A percentile compares a stretch with the other conserved stretches of the same genome.
phyloP scores from a whole-genome alignment of 371 early-diverging fungal genomes.

The Mucor irregularis region DNA sequence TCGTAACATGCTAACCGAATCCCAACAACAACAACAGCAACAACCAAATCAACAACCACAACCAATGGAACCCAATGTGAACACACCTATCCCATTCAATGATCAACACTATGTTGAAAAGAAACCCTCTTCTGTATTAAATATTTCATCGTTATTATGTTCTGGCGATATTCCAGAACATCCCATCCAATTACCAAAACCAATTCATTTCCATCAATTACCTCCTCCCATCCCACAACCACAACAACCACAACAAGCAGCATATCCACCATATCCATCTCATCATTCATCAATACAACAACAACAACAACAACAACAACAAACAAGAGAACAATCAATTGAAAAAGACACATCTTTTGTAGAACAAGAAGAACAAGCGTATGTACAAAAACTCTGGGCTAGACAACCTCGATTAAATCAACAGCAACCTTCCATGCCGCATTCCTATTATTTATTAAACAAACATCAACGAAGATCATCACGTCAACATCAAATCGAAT shows the following conservation, averaged over 20 bases:
- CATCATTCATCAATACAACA: no score
- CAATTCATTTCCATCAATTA: no score
- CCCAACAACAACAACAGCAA: background rate
- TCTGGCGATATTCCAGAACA: background rate
- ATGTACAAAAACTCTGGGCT: background rate
- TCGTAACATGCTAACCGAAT: background rate
- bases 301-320: no score
- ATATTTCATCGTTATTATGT: conserved; percentile 8
- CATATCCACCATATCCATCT: background rate
- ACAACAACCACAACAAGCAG: background rate
- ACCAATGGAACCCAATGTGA: background rate
- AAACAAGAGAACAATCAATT: no score
- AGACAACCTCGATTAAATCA: background rate
- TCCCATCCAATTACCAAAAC: background rate
- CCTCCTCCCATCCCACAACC: no score
- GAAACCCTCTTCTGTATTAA: conserved; percentile 1
- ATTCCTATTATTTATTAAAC: background rate
- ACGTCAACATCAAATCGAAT: conserved; percentile 6
- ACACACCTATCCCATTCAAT: no score
- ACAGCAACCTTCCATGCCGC: no score
- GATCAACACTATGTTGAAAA: no score
- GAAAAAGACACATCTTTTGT: background rate
- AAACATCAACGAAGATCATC: background rate
- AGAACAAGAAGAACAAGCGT: background rate
- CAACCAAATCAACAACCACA: background rate